Percentiles rank a stretch among this genome's conserved stretches.
These are phyloP conservation scores for Epichloe bromicola DNA, from an alignment of 2,329 filamentous ascomycete genomes.

Conservation along the genomic window DNA sequence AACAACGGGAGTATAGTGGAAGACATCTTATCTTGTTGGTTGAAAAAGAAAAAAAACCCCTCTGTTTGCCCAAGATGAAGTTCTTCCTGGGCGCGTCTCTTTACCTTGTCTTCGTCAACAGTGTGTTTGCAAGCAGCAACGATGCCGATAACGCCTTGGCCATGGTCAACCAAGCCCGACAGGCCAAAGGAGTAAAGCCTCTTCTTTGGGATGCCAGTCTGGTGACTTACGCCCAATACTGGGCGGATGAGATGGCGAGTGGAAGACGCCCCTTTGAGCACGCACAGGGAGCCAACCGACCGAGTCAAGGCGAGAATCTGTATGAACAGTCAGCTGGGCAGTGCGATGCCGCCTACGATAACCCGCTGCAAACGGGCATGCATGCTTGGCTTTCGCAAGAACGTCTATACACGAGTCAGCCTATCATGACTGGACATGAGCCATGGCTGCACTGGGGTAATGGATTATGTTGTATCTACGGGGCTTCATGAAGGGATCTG, in stretches of 20 bases:
- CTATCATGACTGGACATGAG: slow-evolving; percentile 19
- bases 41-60: no score
- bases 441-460: slow-evolving; percentile 25
- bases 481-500: no score
- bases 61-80: slow-evolving; percentile 1
- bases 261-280: slow-evolving; percentile 19
- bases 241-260: slow-evolving; percentile 21
- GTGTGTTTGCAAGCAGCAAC: slow-evolving; percentile 8
- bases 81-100: not conserved
- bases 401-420: slow-evolving; percentile 16
- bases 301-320: slow-evolving; percentile 22
- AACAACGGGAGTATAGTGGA: not conserved
- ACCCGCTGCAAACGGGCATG: slow-evolving; percentile 17
- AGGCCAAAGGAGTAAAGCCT: slow-evolving; percentile 14
- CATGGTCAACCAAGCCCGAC: slow-evolving; percentile 20
- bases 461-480: not conserved
- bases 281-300: slow-evolving; percentile 17
- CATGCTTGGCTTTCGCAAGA: slow-evolving; percentile 20
- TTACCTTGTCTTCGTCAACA: slow-evolving; percentile 6
- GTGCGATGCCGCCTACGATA: slow-evolving; percentile 17
- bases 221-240: slow-evolving; percentile 20
- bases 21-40: no score
- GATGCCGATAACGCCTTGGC: slow-evolving; percentile 15
- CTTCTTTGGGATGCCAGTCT: slow-evolving; percentile 19
- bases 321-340: slow-evolving; percentile 18